Percentiles rank a stretch among this genome's conserved stretches.
Evolutionary conservation across 1,139 yeast species (phyloP).

Genomic region (Diutina siamensis): DNA sequence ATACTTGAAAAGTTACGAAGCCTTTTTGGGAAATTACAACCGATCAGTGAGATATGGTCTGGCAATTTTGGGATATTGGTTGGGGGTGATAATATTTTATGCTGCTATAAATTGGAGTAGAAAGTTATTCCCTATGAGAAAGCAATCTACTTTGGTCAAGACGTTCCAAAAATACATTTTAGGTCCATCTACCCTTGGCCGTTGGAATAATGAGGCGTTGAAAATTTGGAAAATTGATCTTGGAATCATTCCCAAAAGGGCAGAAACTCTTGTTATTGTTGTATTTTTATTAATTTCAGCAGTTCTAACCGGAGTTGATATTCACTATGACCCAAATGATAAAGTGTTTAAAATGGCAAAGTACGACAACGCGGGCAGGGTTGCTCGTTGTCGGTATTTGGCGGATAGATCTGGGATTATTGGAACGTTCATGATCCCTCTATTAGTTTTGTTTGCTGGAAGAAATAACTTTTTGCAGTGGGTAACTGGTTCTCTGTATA

Average conservation of each 20-base stretch:
- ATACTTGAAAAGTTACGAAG: not conserved
- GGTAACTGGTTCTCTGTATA: slow-evolving; percentile 28
- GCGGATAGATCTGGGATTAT: slow-evolving; percentile 11
- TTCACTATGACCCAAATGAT: not conserved
- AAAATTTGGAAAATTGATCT: not conserved
- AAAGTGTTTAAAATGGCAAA: not conserved
- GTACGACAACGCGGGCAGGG: not conserved
- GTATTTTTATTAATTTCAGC: not conserved
- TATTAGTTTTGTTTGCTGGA: slow-evolving; percentile 31
- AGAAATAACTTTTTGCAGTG: slow-evolving; percentile 32
- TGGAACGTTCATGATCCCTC: slow-evolving; percentile 18
- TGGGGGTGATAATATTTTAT: not conserved
- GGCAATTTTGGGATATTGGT: not conserved
- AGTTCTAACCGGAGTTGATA: not conserved
- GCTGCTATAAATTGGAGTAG: not conserved
- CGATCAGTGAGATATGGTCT: not conserved
- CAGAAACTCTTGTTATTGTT: not conserved
- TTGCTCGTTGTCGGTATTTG: slow-evolving; percentile 7
- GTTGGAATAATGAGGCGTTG: not conserved
- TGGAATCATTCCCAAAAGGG: not conserved
- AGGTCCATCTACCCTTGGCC: not conserved
- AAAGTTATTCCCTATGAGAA: not conserved
- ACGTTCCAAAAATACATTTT: not conserved
- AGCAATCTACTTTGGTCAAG: not conserved
- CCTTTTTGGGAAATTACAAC: slow-evolving; percentile 3